phyloP scores from a whole-genome alignment of 2,329 filamentous ascomycete genomes.

The Venturia nashicola region DNA sequence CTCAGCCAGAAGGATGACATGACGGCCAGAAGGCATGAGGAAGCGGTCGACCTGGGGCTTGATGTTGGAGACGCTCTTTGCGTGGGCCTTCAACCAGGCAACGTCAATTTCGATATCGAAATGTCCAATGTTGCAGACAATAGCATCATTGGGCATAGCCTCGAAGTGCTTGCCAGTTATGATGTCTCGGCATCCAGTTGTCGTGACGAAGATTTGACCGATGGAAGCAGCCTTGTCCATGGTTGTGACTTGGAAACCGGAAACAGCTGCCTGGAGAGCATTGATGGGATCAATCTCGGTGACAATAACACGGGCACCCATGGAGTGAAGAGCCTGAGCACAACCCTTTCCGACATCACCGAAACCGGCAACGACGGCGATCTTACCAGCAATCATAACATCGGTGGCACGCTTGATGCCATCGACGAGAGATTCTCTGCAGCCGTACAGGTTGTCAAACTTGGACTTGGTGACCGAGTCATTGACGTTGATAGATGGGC shows the following conservation, averaged over 20 bases:
- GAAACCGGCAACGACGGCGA: conserved; percentile 93
- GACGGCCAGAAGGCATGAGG: conserved; percentile 82
- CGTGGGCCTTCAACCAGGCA: conserved; percentile 97
- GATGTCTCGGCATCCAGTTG: conserved; percentile 98
- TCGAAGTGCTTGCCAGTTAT: conserved; percentile 86
- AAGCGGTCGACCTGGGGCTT: conserved; percentile 99
- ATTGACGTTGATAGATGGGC: conserved; percentile 97
- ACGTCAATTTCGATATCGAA: conserved; percentile 99
- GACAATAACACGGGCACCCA: conserved; percentile 93
- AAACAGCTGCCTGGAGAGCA: conserved; percentile 95
- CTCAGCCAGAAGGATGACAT: conserved; percentile 98
- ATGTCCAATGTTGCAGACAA: conserved; percentile 99
- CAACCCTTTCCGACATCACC: conserved; percentile 99
- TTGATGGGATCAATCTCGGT: conserved; percentile 99
- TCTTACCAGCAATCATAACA: conserved; percentile 99
- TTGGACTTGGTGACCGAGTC: conserved; percentile 99
- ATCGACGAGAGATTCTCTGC: conserved; percentile 96
- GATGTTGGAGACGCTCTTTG: conserved; percentile 90
- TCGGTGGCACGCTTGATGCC: conserved; percentile 99
- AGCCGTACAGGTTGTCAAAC: conserved; percentile 99
- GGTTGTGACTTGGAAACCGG: conserved; percentile 90
- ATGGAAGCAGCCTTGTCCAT: conserved; percentile 89
- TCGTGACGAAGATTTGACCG: conserved; percentile 98
- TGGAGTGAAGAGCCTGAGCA: conserved; percentile 86
- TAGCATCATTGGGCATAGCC: conserved; percentile 91